These are phyloP conservation scores for Fusarium mexicanum DNA, from an alignment of 2,329 filamentous ascomycete genomes.

Conservation along the genomic window DNA sequence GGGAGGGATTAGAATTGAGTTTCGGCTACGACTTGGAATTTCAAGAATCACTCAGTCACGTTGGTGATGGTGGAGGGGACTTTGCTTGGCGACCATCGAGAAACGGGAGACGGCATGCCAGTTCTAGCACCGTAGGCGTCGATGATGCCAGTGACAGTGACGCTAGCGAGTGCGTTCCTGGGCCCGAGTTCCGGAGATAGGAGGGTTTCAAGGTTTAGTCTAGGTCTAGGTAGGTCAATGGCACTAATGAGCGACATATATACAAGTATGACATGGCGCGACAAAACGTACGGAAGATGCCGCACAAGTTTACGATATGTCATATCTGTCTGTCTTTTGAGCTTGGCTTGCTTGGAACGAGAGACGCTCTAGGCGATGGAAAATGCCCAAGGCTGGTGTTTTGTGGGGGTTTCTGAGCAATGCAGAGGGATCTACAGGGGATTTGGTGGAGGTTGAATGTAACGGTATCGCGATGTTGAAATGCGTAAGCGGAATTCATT, in stretches of 20 bases:
- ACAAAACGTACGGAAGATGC: neutral
- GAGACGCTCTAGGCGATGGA: conserved; percentile 20
- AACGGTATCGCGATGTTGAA: conserved; percentile 11
- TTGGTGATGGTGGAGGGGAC: neutral
- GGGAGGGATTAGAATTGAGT: neutral
- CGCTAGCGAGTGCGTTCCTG: conserved; percentile 13
- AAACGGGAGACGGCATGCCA: neutral
- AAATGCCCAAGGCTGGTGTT: conserved; percentile 4
- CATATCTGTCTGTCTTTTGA: neutral
- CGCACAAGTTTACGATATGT: neutral
- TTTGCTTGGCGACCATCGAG: neutral
- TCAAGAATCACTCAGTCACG: neutral
- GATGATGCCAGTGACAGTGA: neutral
- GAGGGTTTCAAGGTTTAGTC: neutral
- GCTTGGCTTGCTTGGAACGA: neutral
- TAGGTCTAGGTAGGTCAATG: neutral
- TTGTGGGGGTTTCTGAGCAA: neutral
- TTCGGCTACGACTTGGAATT: neutral
- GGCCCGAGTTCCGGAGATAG: neutral
- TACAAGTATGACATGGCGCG: neutral
- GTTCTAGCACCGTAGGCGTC: neutral
- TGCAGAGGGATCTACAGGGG: conserved; percentile 2
- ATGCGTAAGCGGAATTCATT: neutral
- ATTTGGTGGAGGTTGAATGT: conserved; percentile 5
- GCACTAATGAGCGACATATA: neutral